A percentile compares a stretch with the other conserved stretches of the same genome.
Evolutionary conservation across 805 yeast species (phyloP).

Genomic region (Candida quercuum): DNA sequence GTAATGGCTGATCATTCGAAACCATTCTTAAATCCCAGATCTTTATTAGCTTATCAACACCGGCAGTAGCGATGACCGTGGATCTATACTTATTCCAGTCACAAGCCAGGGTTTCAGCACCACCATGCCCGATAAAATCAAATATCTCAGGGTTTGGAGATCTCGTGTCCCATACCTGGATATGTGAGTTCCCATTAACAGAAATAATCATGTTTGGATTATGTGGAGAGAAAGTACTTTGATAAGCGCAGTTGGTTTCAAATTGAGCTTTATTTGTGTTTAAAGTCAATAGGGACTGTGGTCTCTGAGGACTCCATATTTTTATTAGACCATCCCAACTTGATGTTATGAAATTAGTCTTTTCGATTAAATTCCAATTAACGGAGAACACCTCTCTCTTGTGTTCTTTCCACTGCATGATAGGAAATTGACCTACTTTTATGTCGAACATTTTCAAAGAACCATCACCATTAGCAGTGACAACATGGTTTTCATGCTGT

Average conservation of each 20-base stretch:
- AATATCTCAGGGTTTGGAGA: slow-evolving; percentile 51
- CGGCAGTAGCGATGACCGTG: slow-evolving; percentile 76
- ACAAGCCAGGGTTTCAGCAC: slow-evolving; percentile 71
- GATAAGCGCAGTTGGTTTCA: slow-evolving; percentile 61
- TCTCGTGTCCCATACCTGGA: slow-evolving; percentile 81
- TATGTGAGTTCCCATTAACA: slow-evolving; percentile 68
- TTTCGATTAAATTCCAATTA: slow-evolving; percentile 68
- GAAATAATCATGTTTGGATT: slow-evolving; percentile 63
- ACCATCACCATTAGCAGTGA: slow-evolving; percentile 88
- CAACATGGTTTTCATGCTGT: slow-evolving; percentile 77
- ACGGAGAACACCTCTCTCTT: slow-evolving; percentile 66
- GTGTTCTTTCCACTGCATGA: slow-evolving; percentile 75
- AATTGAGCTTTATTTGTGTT: slow-evolving; percentile 26
- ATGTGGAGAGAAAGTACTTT: slow-evolving; percentile 81
- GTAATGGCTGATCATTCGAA: slow-evolving; percentile 23
- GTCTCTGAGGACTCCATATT: slow-evolving; percentile 65
- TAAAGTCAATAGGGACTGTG: slow-evolving; percentile 52
- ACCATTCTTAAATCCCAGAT: slow-evolving; percentile 87
- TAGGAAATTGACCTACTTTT: slow-evolving; percentile 61
- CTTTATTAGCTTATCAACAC: slow-evolving; percentile 82
- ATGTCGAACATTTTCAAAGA: slow-evolving; percentile 76
- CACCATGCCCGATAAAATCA: slow-evolving; percentile 69
- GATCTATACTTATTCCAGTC: slow-evolving; percentile 92
- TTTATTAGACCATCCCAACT: slow-evolving; percentile 93
- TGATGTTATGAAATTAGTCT: slow-evolving; percentile 63